Percentiles rank a stretch among this genome's conserved stretches.
Conservation (phyloP, 768 basidiomycete genomes). For the Tylopilus vinaceipallidus region DNA sequence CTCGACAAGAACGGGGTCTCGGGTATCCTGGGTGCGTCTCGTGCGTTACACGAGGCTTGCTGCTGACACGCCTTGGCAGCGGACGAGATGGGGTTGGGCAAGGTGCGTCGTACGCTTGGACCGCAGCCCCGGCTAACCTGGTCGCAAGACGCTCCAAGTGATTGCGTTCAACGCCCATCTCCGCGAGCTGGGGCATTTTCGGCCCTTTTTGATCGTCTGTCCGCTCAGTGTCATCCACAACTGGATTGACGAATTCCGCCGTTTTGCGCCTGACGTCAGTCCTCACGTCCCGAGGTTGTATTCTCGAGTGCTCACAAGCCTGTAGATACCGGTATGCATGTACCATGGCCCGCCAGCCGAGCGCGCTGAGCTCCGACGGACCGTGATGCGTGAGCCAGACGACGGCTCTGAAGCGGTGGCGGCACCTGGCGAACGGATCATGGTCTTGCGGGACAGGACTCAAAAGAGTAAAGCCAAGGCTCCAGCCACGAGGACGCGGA, state of each 20-base stretch:
- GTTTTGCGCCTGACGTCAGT: constrained; percentile 77
- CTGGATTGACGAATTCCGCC: constrained; percentile 82
- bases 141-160: constrained; percentile 80
- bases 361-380: constrained; percentile 74
- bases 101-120: constrained; percentile 40
- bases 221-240: constrained; percentile 93
- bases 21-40: constrained; percentile 64
- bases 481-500: constrained; percentile 11
- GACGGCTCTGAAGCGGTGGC: constrained; percentile 24
- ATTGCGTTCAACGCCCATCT: constrained; percentile 94
- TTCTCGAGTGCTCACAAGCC: background rate
- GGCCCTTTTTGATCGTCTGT: constrained; percentile 86
- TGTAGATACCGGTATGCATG: constrained; percentile 80
- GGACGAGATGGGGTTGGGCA: constrained; percentile 95
- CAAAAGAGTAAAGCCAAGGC: constrained; percentile 14
- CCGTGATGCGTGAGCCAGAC: constrained; percentile 45
- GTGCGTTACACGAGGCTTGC: constrained; percentile 16
- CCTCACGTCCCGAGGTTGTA: background rate
- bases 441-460: constrained; percentile 19
- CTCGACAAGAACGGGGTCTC: constrained; percentile 83
- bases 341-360: constrained; percentile 87
- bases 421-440: constrained; percentile 24
- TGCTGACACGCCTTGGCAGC: constrained; percentile 41
- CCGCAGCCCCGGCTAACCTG: background rate
- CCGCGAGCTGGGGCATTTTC: constrained; percentile 63